These are phyloP conservation scores for Aspergillus mulundensis DNA, from an alignment of 495 filamentous ascomycete species.

Conservation along the genomic window DNA sequence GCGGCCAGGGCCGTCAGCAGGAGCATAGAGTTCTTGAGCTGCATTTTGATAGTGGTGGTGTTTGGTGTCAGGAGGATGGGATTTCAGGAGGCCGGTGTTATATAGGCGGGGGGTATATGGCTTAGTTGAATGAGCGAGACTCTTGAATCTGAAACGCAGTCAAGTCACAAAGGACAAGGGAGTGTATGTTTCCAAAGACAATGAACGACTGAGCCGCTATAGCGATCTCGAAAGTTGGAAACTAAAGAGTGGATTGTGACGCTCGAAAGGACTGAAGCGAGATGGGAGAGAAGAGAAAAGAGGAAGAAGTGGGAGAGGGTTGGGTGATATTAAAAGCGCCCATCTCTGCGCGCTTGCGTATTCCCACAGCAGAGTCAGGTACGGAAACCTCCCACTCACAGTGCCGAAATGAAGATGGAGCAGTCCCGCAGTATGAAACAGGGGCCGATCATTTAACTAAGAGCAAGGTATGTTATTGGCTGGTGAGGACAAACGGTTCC, in stretches of 20 bases:
- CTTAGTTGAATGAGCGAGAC: slow-evolving; percentile 6
- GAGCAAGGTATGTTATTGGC: not conserved
- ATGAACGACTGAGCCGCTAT: slow-evolving; percentile 28
- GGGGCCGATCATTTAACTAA: slow-evolving; percentile 13
- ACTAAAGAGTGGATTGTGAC: slow-evolving; percentile 26
- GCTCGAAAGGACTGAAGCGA: slow-evolving; percentile 10
- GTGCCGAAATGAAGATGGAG: slow-evolving; percentile 6
- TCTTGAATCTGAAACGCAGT: not conserved
- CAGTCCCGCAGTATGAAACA: slow-evolving; percentile 15
- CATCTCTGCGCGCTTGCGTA: not conserved
- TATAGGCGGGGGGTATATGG: slow-evolving; percentile 1
- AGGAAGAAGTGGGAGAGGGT: slow-evolving; percentile 17
- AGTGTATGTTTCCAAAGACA: slow-evolving; percentile 16
- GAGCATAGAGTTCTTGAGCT: slow-evolving; percentile 39
- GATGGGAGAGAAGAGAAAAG: slow-evolving; percentile 16
- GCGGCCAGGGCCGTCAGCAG: slow-evolving; percentile 41
- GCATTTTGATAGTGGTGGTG: slow-evolving; percentile 28
- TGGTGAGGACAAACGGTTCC: slow-evolving; percentile 8
- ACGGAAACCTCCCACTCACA: not conserved
- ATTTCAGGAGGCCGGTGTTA: not conserved
- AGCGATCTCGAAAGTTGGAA: slow-evolving; percentile 19
- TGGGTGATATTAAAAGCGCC: slow-evolving; percentile 2
- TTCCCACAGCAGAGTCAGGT: slow-evolving; percentile 1
- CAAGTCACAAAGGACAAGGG: slow-evolving; percentile 14
- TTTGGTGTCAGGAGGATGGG: slow-evolving; percentile 10